Evolutionary conservation across 1,284 basidiomycete genomes (phyloP).

Genomic region (Sparassis latifolia): DNA sequence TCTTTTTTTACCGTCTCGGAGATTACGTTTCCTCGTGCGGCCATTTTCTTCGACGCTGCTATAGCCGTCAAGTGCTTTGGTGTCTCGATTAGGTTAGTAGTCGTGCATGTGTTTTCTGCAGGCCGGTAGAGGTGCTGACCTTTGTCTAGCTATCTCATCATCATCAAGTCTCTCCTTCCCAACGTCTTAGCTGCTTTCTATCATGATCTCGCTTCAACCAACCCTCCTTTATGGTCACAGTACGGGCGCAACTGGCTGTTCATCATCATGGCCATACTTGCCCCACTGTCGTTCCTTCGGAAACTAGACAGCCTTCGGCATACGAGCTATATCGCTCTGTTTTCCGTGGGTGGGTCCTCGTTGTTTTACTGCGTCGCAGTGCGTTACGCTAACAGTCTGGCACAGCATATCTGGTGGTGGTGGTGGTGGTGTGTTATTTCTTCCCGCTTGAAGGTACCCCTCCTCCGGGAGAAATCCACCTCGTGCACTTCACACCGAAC

Average conservation of each 20-base stretch:
- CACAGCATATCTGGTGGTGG: conserved; percentile 65
- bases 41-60: conserved; percentile 85
- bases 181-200: conserved; percentile 85
- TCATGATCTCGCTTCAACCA: conserved; percentile 63
- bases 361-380: no score
- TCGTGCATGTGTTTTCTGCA: neutral
- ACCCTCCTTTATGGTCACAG: conserved; percentile 68
- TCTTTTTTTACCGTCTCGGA: conserved; percentile 87
- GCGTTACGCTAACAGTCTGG: conserved; percentile 4
- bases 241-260: conserved; percentile 82
- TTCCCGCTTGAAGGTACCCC: conserved; percentile 57
- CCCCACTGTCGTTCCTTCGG: conserved; percentile 85
- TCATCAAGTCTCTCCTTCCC: conserved; percentile 92
- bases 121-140: neutral
- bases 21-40: conserved; percentile 80
- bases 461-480: conserved; percentile 56
- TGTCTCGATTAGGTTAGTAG: conserved; percentile 78
- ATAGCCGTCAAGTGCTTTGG: conserved; percentile 98
- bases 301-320: conserved; percentile 78
- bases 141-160: conserved; percentile 74
- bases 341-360: conserved; percentile 66
- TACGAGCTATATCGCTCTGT: conserved; percentile 82
- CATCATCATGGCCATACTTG: conserved; percentile 75
- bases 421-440: conserved; percentile 72
- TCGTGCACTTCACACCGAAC: conserved; percentile 69